Conservation (phyloP, 495 filamentous ascomycete species). For the Trichoderma erinaceum region DNA sequence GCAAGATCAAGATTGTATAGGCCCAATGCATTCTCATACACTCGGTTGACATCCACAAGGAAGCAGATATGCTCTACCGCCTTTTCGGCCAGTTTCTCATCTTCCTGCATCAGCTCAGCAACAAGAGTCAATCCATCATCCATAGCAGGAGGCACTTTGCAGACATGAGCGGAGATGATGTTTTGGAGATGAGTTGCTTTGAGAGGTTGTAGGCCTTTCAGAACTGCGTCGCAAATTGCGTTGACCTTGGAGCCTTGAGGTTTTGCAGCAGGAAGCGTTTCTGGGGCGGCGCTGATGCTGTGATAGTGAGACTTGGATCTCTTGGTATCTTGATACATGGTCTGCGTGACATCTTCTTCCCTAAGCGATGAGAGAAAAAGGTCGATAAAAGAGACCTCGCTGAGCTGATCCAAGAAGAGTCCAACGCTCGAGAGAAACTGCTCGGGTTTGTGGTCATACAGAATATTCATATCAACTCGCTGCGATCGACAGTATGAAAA, state of each 20-base stretch:
- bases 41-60: conserved; percentile 80
- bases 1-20: conserved; percentile 88
- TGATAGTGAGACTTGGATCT: conserved; percentile 23
- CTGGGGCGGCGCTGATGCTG: conserved; percentile 8
- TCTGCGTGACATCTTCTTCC: conserved; percentile 89
- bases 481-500: conserved; percentile 86
- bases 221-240: conserved; percentile 78
- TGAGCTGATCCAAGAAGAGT: conserved; percentile 80
- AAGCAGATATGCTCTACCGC: conserved; percentile 96
- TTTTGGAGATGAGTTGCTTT: conserved; percentile 76
- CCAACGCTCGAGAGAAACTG: conserved; percentile 73
- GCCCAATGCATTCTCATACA: conserved; percentile 89
- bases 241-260: conserved; percentile 64
- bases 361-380: conserved; percentile 85
- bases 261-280: conserved; percentile 2
- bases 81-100: conserved; percentile 64
- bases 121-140: conserved; percentile 79
- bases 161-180: conserved; percentile 88
- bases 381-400: conserved; percentile 79
- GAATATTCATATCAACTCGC: conserved; percentile 94
- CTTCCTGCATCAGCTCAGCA: conserved; percentile 61
- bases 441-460: conserved; percentile 84
- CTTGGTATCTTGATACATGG: conserved; percentile 85
- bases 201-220: conserved; percentile 56
- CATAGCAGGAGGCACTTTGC: conserved; percentile 84